These are phyloP conservation scores for Eucalyptus albens DNA, from an alignment of 345 rosid genomes.

Conservation along the genomic window DNA sequence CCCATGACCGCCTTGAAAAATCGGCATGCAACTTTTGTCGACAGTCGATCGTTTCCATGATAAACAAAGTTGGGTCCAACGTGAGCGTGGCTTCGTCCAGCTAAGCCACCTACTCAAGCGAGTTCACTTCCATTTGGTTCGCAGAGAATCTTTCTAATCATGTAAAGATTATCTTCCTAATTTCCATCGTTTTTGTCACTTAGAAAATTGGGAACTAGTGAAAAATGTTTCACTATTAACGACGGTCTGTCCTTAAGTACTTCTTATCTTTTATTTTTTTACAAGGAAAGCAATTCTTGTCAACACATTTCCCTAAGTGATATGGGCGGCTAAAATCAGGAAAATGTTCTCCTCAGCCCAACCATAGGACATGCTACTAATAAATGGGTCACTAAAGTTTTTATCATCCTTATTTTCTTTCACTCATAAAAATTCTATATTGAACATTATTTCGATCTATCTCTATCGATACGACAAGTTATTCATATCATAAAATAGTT, in stretches of 20 bases:
- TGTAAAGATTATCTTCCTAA: neutral
- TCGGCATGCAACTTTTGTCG: neutral
- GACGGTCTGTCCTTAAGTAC: neutral
- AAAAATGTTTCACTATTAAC: neutral
- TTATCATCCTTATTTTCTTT: neutral
- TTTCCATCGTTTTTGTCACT: neutral
- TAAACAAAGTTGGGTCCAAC: neutral
- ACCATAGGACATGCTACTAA: neutral
- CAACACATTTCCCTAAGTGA: neutral
- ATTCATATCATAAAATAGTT: neutral
- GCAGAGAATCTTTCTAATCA: neutral
- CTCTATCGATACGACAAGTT: fast-evolving
- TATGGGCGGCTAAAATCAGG: fast-evolving
- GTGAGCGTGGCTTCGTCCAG: neutral
- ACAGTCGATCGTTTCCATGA: fast-evolving
- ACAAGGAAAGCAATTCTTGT: fast-evolving
- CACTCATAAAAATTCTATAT: fast-evolving
- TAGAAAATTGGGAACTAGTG: neutral
- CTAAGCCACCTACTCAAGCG: neutral
- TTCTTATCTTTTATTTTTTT: neutral
- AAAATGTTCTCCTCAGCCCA: neutral
- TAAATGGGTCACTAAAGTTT: neutral
- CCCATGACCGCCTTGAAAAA: neutral
- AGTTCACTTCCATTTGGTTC: neutral
- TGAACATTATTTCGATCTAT: neutral